These are phyloP conservation scores for Pulicaria dysenterica DNA, from an alignment of 129 eudicot genomes.

Conservation along the genomic window DNA sequence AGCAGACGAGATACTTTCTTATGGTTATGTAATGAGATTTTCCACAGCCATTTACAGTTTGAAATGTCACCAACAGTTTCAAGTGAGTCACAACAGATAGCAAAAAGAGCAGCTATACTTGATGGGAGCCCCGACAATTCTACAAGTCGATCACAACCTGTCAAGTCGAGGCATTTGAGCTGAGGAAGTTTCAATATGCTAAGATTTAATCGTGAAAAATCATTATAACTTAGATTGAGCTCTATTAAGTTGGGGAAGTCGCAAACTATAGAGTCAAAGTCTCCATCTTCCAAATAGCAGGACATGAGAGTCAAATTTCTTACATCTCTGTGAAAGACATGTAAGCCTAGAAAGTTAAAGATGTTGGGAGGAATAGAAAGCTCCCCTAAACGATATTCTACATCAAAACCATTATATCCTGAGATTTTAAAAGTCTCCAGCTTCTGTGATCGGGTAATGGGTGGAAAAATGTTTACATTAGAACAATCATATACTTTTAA, in stretches of 20 bases:
- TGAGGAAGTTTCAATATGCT: slow-evolving; percentile 11
- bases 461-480: background rate
- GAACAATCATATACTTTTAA: background rate
- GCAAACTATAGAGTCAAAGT: background rate
- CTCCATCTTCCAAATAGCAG: slow-evolving; percentile 19
- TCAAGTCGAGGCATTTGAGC: slow-evolving; percentile 22
- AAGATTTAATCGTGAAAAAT: slow-evolving; percentile 2
- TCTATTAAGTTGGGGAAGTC: slow-evolving; percentile 22
- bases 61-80: background rate
- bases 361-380: background rate
- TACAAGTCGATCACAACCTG: background rate
- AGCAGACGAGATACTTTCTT: background rate
- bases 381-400: background rate
- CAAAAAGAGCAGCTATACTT: slow-evolving; percentile 10
- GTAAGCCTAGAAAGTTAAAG: slow-evolving; percentile 10
- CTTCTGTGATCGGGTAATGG: background rate
- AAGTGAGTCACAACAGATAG: background rate
- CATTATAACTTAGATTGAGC: slow-evolving; percentile 2
- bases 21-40: background rate
- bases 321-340: background rate
- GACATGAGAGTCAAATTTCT: slow-evolving; percentile 4
- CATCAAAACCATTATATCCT: background rate
- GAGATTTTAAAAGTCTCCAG: slow-evolving; percentile 3
- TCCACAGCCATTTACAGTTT: slow-evolving; percentile 28
- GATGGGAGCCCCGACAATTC: slow-evolving; percentile 18